These are phyloP conservation scores for Alternaria tenuissima DNA, from an alignment of 2,329 filamentous ascomycete species.

Conservation along the genomic window DNA sequence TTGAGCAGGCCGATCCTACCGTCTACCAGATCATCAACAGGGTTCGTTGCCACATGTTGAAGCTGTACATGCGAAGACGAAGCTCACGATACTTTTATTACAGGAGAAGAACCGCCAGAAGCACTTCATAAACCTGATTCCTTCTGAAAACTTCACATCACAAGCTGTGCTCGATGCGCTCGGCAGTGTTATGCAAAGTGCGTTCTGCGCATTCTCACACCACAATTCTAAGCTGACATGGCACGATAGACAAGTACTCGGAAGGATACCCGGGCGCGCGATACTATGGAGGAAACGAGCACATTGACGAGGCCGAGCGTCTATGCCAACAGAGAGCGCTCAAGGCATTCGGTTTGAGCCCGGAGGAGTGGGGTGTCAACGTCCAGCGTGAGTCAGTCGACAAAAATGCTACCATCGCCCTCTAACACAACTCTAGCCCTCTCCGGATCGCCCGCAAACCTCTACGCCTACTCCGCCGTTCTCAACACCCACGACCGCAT, in stretches of 20 bases:
- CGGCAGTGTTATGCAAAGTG: constrained; percentile 64
- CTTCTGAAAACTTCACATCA: constrained; percentile 99
- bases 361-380: constrained; percentile 96
- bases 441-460: constrained; percentile 78
- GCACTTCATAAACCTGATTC: constrained; percentile 99
- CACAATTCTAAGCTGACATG: constrained; percentile 34
- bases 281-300: constrained; percentile 99
- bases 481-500: constrained; percentile 92
- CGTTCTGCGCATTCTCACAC: constrained; percentile 67
- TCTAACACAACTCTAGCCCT: constrained; percentile 65
- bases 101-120: constrained; percentile 96
- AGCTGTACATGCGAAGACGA: constrained; percentile 15
- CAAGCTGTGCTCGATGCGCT: constrained; percentile 97
- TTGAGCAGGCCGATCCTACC: constrained; percentile 84
- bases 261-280: constrained; percentile 97
- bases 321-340: constrained; percentile 95
- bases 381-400: constrained; percentile 73
- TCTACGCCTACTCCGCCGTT: constrained; percentile 90
- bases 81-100: constrained; percentile 28
- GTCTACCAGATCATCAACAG: constrained; percentile 92
- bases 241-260: constrained; percentile 86
- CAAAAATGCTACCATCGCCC: background rate
- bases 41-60: constrained; percentile 59
- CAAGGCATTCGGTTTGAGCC: constrained; percentile 85
- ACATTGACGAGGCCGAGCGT: constrained; percentile 95